Conservation (phyloP, 495 filamentous ascomycete genomes). For the Xylaria telfairii region DNA sequence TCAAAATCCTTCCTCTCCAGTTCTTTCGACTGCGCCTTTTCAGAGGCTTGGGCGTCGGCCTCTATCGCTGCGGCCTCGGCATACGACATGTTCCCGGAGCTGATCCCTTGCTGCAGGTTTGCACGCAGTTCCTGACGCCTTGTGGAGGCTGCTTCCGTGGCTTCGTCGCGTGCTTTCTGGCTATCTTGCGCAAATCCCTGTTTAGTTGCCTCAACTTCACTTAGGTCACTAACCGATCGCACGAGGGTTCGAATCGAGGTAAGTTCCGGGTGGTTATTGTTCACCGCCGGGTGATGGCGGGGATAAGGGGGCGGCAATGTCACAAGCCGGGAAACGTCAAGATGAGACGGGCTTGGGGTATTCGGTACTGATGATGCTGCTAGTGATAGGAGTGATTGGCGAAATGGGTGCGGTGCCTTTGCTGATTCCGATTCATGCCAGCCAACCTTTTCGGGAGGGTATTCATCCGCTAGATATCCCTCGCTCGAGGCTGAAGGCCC, state of each 20-base stretch:
- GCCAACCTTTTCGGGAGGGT: slow-evolving; percentile 84
- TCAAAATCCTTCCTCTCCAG: slow-evolving; percentile 76
- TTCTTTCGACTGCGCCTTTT: slow-evolving; percentile 67
- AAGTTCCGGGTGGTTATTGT: slow-evolving; percentile 92
- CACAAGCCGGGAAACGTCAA: slow-evolving; percentile 90
- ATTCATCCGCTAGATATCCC: slow-evolving; percentile 61
- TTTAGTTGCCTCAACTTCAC: slow-evolving; percentile 72
- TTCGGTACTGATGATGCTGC: slow-evolving; percentile 44
- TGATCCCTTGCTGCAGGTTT: slow-evolving; percentile 76
- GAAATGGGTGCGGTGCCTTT: slow-evolving; percentile 45
- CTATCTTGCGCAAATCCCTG: slow-evolving; percentile 58
- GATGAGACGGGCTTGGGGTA: slow-evolving; percentile 53
- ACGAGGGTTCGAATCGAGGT: slow-evolving; percentile 76
- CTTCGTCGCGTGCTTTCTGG: slow-evolving; percentile 51
- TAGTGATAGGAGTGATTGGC: slow-evolving; percentile 47
- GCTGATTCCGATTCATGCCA: slow-evolving; percentile 67
- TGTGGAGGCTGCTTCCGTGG: slow-evolving; percentile 48
- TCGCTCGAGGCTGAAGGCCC: slow-evolving; percentile 47
- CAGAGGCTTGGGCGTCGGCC: slow-evolving; percentile 69
- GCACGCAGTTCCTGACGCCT: slow-evolving; percentile 51
- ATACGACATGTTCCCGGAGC: slow-evolving; percentile 76
- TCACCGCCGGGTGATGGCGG: slow-evolving; percentile 90
- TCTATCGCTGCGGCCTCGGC: slow-evolving; percentile 75
- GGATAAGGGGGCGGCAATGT: slow-evolving; percentile 94
- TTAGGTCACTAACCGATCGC: slow-evolving; percentile 75